phyloP scores from a whole-genome alignment of 306 rosid species.

The Aeschynomene evenia region DNA sequence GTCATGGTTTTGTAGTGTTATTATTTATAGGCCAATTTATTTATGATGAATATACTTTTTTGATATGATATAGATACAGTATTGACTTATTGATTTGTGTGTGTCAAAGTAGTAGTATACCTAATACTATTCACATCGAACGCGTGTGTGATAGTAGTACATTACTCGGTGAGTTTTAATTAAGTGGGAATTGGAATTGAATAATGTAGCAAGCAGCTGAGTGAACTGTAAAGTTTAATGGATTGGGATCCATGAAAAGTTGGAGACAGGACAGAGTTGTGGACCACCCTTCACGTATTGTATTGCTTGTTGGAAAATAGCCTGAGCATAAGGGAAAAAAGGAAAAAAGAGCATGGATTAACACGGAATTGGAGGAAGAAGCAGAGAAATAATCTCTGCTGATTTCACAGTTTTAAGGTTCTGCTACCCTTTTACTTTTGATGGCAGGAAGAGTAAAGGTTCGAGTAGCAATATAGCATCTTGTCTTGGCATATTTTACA shows the following conservation, averaged over 20 bases:
- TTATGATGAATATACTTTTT: not conserved
- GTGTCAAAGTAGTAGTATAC: too few species aligned
- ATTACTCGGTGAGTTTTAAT: not conserved
- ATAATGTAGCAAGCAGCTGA: not conserved
- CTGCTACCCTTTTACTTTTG: not conserved
- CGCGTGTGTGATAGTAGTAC: not conserved
- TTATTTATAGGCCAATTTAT: not conserved
- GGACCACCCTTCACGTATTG: not conserved
- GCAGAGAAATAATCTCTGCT: not conserved
- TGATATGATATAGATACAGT: too few species aligned
- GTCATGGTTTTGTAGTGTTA: not conserved
- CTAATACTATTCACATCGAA: not conserved
- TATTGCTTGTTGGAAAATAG: not conserved
- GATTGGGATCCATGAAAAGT: not conserved
- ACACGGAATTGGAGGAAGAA: not conserved
- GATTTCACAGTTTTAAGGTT: conserved; percentile 1
- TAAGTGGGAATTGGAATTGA: not conserved
- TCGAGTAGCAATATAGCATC: not conserved
- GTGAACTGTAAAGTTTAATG: not conserved
- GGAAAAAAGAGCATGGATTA: not conserved
- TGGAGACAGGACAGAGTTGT: not conserved
- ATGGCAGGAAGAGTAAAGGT: not conserved
- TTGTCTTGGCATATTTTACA: not conserved
- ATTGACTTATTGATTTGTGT: not conserved
- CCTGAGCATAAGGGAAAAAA: not conserved